Base-by-base conservation (phyloP, 352 stramenopile genomes). In the Peronospora tabacina region DNA sequence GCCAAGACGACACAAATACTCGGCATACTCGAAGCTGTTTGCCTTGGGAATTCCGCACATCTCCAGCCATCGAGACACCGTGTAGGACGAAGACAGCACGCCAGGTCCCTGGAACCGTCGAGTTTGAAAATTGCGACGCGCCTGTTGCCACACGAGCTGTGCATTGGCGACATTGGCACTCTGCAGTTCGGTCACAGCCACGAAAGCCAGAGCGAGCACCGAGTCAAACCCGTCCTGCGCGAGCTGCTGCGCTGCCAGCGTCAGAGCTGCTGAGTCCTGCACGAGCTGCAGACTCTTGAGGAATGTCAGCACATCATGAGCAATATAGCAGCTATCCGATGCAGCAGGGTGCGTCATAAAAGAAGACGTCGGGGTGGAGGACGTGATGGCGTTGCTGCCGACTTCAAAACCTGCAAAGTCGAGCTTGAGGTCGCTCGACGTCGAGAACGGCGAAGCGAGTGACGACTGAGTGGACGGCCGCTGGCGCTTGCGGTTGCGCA, bases 1-100 rank as follows among this genome's bases (percentile, higher is more conserved):
- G 13, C 74, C 74, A n/a, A 78, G 63, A 43, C 61, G 75, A 30
- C 69, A 68, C 4, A 88, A 55, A 16, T 66, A 61, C 44, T 82
- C 74, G 13, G 70, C 66, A 58, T 88, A 88, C 53, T 78, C 48
- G 44, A 68, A 75, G 32, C 66, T 66, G 33, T 49, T 60, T 16
- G 56, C 44, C 26, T 66, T 65, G 5, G 77, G 68, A 44, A 88
- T 74, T 30, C 61, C 49, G 53, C 77, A 85, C 7, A 68, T 58
- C 51, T 71, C 58, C 30, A 88, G 58, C 77, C 77, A 88, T 26
- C 68, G 63, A 29, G 74, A 82, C 52, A 88, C 69, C 30, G 72
- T 78, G 35, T 63, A 70, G 19, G 52, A 55, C 17, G 69, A 38
- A 5, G 68, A 61, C 7, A 85, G 51, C 17, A 51, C 41, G 3